phyloP scores from a whole-genome alignment of 176 grass and related monocot genomes.

The Aegilops speltoides region DNA sequence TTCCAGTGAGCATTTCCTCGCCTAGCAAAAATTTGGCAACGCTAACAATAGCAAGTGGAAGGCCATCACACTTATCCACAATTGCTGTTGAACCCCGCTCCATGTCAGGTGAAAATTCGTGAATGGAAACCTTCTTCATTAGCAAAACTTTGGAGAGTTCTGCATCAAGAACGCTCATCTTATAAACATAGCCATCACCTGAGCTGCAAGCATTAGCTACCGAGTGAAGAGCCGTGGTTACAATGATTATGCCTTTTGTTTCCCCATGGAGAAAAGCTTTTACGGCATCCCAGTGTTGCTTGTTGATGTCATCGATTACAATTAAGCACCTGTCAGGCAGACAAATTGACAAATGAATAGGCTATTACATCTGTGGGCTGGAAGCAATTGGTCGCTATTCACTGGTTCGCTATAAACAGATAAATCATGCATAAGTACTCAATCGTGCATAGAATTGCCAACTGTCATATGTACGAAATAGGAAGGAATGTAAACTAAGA shows the following conservation, averaged over 20 bases:
- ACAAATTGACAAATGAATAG: neutral
- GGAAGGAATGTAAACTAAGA: too few species aligned
- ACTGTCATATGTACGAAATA: too few species aligned
- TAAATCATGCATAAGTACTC: too few species aligned
- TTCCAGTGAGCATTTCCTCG: neutral
- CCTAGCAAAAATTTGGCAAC: too few species aligned
- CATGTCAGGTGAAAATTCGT: neutral
- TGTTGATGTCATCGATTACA: conserved; percentile 12
- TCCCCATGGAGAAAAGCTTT: neutral
- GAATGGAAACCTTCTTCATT: neutral
- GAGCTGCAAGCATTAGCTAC: neutral
- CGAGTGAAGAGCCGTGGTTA: neutral
- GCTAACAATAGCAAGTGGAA: too few species aligned
- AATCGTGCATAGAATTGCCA: too few species aligned
- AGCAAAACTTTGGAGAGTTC: neutral
- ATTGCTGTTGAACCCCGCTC: neutral
- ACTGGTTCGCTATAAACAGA: too few species aligned
- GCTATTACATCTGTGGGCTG: neutral
- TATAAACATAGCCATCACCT: neutral
- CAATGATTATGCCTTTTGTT: neutral
- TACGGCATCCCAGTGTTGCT: neutral
- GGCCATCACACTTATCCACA: neutral
- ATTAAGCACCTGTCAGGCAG: neutral
- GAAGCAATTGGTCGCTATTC: too few species aligned
- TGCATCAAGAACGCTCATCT: neutral